Evolutionary conservation across 345 rosid genomes (phyloP).

Genomic region (Hibiscus mutabilis): DNA sequence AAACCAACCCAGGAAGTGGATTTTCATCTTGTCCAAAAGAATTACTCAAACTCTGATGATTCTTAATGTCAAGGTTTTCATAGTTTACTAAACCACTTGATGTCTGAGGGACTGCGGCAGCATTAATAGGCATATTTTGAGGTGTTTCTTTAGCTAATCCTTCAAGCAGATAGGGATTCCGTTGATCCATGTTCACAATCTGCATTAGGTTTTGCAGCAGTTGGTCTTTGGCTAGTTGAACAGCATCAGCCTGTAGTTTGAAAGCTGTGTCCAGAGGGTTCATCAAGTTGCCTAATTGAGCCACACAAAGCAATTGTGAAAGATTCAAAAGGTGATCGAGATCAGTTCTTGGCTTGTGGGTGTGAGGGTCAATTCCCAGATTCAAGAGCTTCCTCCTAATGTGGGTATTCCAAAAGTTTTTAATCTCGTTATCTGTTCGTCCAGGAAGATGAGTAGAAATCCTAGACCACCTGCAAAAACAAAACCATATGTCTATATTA

Average conservation of each 20-base stretch:
- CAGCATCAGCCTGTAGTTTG: conserved; percentile 29
- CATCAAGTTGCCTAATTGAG: conserved; percentile 17
- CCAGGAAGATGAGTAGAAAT: conserved; percentile 81
- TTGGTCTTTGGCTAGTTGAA: conserved; percentile 54
- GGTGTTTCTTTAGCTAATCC: neutral
- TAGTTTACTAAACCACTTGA: neutral
- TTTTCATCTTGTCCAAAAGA: conserved; percentile 24
- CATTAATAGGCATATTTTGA: neutral
- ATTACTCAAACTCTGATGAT: neutral
- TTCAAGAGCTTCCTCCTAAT: conserved; percentile 67
- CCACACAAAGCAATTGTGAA: conserved; percentile 32
- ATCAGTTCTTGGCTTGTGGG: conserved; percentile 68
- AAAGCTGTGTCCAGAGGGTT: conserved; percentile 24
- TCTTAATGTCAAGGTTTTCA: conserved; percentile 3
- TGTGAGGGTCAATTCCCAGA: conserved; percentile 76
- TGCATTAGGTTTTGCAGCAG: conserved; percentile 41
- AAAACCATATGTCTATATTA: neutral
- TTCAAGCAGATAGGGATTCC: neutral
- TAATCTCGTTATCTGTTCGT: conserved; percentile 79
- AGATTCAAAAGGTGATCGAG: conserved; percentile 34
- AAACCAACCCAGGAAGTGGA: conserved; percentile 40
- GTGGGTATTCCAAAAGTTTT: conserved; percentile 86
- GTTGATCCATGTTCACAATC: conserved; percentile 23
- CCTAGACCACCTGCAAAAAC: conserved; percentile 64
- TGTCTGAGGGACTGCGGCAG: conserved; percentile 5